Evolutionary conservation across 805 yeast genomes (phyloP).

Genomic region (Yarrowia sp.): DNA sequence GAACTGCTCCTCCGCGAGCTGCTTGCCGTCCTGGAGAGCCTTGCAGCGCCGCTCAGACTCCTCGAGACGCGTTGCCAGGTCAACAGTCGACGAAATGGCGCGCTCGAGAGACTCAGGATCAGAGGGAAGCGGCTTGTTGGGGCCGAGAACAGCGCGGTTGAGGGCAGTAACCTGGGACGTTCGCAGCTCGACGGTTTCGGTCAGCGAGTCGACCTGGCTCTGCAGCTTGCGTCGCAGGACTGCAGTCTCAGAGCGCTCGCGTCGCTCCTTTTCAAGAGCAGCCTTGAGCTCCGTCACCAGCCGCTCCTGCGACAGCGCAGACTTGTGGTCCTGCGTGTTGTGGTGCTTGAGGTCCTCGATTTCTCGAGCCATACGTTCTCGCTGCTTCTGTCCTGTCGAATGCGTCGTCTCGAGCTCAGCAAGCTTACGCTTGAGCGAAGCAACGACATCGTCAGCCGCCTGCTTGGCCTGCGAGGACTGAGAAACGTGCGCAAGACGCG

Average conservation of each 20-base stretch:
- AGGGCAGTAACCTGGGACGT: slow-evolving; percentile 31
- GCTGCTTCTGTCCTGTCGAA: slow-evolving; percentile 29
- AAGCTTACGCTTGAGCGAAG: slow-evolving; percentile 31
- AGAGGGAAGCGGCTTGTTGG: background rate
- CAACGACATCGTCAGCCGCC: slow-evolving; percentile 42
- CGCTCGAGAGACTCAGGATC: slow-evolving; percentile 29
- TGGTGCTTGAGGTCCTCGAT: slow-evolving; percentile 37
- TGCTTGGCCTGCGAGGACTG: slow-evolving; percentile 46
- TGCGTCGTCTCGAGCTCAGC: slow-evolving; percentile 31
- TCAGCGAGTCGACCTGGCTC: slow-evolving; percentile 30
- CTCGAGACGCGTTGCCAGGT: slow-evolving; percentile 35
- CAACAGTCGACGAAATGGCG: slow-evolving; percentile 48
- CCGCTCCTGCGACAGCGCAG: slow-evolving; percentile 31
- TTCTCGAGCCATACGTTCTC: slow-evolving; percentile 34
- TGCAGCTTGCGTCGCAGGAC: slow-evolving; percentile 32
- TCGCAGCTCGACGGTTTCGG: slow-evolving; percentile 30
- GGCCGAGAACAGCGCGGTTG: slow-evolving; percentile 30
- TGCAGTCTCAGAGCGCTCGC: slow-evolving; percentile 34
- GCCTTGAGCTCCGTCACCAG: slow-evolving; percentile 30
- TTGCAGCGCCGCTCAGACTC: slow-evolving; percentile 37
- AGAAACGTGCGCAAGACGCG: background rate
- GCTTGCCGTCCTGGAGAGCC: slow-evolving; percentile 32
- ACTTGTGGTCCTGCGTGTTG: slow-evolving; percentile 32
- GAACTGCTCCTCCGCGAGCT: slow-evolving; percentile 33
- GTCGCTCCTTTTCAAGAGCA: slow-evolving; percentile 30